phyloP scores from a whole-genome alignment of 2,329 filamentous ascomycete species.

The Grosmannia penicillata region DNA sequence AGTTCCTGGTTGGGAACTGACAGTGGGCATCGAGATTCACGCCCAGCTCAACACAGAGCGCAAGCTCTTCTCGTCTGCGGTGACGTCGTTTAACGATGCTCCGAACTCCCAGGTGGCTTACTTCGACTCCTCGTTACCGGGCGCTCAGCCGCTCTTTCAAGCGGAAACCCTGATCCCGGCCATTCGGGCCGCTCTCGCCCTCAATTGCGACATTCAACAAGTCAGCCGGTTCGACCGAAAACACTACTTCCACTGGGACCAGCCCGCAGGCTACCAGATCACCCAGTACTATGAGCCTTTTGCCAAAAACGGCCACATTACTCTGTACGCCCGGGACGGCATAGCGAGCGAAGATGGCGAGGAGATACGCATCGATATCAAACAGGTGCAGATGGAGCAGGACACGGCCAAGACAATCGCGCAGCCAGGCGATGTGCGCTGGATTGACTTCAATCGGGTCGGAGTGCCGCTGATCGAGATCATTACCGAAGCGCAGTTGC shows the following conservation, averaged over 20 bases:
- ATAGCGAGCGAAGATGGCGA: constrained; percentile 61
- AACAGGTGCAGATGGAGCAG: constrained; percentile 94
- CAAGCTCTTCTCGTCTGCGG: constrained; percentile 76
- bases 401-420: constrained; percentile 91
- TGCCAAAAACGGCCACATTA: constrained; percentile 56
- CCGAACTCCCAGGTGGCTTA: constrained; percentile 80
- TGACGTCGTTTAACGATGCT: constrained; percentile 42
- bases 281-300: constrained; percentile 82
- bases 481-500: constrained; percentile 80
- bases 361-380: constrained; percentile 62
- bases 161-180: constrained; percentile 72
- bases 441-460: constrained; percentile 88
- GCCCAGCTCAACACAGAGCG: constrained; percentile 79
- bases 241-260: constrained; percentile 98
- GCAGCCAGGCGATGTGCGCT: constrained; percentile 55
- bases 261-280: constrained; percentile 92
- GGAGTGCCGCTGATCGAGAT: constrained; percentile 88
- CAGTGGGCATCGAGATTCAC: constrained; percentile 93
- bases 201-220: constrained; percentile 64
- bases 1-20: constrained; percentile 71
- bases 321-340: constrained; percentile 59
- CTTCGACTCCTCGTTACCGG: constrained; percentile 82
- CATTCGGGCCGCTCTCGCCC: constrained; percentile 72
- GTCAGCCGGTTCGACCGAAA: constrained; percentile 85
- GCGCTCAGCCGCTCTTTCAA: constrained; percentile 79